phyloP scores from a whole-genome alignment of 2,329 filamentous ascomycete species.

The Pyricularia sp. region DNA sequence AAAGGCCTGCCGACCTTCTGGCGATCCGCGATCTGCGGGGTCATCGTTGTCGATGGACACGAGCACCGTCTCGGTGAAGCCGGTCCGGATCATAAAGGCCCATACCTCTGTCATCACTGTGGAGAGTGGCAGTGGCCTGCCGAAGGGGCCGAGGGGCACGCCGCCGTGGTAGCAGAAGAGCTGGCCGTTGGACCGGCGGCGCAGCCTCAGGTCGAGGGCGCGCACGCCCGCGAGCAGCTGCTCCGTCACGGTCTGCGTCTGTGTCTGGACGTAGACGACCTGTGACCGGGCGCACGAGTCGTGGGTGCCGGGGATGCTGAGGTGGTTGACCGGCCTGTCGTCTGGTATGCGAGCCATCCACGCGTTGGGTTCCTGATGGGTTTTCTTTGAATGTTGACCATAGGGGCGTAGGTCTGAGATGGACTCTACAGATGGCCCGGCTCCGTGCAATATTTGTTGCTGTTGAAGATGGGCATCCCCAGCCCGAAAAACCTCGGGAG shows the following conservation, averaged over 20 bases:
- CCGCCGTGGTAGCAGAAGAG: slow-evolving; percentile 62
- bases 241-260: slow-evolving; percentile 50
- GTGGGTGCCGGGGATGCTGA: slow-evolving; percentile 66
- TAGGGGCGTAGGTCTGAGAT: too few species aligned
- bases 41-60: slow-evolving; percentile 61
- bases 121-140: slow-evolving; percentile 51
- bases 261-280: slow-evolving; percentile 60
- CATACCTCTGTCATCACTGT: slow-evolving; percentile 49
- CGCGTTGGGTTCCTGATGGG: slow-evolving; percentile 8
- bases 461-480: background rate
- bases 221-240: slow-evolving; percentile 64
- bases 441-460: too few species aligned
- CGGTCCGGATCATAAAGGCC: slow-evolving; percentile 33
- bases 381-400: background rate
- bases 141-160: slow-evolving; percentile 54
- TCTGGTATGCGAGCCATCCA: slow-evolving; percentile 58
- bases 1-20: slow-evolving; percentile 20
- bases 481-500: background rate
- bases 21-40: slow-evolving; percentile 43
- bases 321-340: slow-evolving; percentile 45
- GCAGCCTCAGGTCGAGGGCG: slow-evolving; percentile 54
- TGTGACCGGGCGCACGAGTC: slow-evolving; percentile 43
- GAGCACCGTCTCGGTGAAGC: slow-evolving; percentile 56
- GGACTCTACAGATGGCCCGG: background rate
- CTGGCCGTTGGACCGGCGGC: slow-evolving; percentile 29